Evolutionary conservation across 148 eudicot genomes (phyloP), one percentile per base, ranked within the genome.

Genomic region (Camellia granthamiana): DNA sequence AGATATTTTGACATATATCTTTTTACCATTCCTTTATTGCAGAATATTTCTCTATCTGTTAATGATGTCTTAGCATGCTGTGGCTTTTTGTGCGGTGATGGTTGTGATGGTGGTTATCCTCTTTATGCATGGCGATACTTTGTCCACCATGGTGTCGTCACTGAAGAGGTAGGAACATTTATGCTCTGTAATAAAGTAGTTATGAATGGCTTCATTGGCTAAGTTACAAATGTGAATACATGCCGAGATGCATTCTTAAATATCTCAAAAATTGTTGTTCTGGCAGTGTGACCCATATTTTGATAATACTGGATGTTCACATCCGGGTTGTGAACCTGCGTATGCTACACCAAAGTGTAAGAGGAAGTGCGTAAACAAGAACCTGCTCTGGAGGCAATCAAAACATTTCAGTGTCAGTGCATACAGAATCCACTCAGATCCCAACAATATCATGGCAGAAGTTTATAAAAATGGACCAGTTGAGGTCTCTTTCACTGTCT

Each of bases 61-160:
- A 95, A 95, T 81, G 98, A 95, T 84, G 96, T 95, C 75, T 84
- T 95, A 86, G 90, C 98, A 15, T 95, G 98, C 83, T 95, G 97
- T 87, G 98, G 97, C 76, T 91, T 95, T 84, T 42, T 90, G 90
- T 95, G 98, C 74, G 98, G 98, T 74, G 81, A 79, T 15, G 98
- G 97, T 77, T 95, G 97, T 85, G 84, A 95, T 84, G 98, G 98
- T 75, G 98, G 98, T 58, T 89, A 89, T 74, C 93, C 98, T 47
- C 87, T 93, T 21, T 80, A 79, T 46, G 97, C 98, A 4, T 93
- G 98, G 97, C 87, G 90, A 76, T 95, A 95, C 86, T 88, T 95
- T 80, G 84, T 83, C 44, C 87, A 84, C 69, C 87, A 85, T 63
- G 98, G 97, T 67, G 96, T 95, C 74, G 98, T 95, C 75, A 93